Evolutionary conservation across 805 yeast species (phyloP).

Genomic region (Ogataea henricii): DNA sequence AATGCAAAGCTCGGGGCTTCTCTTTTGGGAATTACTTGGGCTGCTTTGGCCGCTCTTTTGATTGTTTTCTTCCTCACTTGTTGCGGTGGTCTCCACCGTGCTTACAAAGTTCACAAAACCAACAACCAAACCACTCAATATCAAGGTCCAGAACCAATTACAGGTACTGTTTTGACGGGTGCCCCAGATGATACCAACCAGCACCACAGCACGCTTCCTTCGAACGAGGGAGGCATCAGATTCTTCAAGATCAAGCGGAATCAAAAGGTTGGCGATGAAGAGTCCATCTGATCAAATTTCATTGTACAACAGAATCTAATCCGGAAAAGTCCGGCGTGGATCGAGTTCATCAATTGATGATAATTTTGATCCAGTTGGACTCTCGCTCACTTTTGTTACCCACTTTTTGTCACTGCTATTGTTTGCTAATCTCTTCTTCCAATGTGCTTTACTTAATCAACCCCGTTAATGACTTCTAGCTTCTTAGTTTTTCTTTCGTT

Average conservation of each 20-base stretch:
- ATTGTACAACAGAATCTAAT: not conserved
- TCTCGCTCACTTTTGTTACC: not conserved
- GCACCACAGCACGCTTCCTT: slow-evolving; percentile 29
- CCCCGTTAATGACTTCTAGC: slow-evolving; percentile 5
- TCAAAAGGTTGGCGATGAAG: slow-evolving; percentile 44
- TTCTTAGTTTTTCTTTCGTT: not conserved
- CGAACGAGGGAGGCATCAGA: slow-evolving; percentile 62
- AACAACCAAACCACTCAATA: slow-evolving; percentile 27
- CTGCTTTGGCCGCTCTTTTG: slow-evolving; percentile 56
- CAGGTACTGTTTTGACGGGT: slow-evolving; percentile 33
- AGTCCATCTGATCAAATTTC: slow-evolving; percentile 24
- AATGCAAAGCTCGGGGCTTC: slow-evolving; percentile 55
- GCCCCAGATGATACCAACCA: slow-evolving; percentile 21
- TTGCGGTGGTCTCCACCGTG: slow-evolving; percentile 48
- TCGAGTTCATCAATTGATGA: not conserved
- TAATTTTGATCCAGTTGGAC: not conserved
- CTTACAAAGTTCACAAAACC: slow-evolving; percentile 53
- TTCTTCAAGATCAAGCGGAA: slow-evolving; percentile 73
- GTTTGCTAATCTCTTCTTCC: slow-evolving; percentile 1
- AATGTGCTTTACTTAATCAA: slow-evolving; percentile 1
- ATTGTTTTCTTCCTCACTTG: slow-evolving; percentile 55
- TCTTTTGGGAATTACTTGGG: slow-evolving; percentile 69
- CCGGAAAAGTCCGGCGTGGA: not conserved
- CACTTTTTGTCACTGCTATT: not conserved
- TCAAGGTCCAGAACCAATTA: slow-evolving; percentile 13